Conservation (phyloP, 2,329 filamentous ascomycete species). For the Cercospora zeae-maydis region DNA sequence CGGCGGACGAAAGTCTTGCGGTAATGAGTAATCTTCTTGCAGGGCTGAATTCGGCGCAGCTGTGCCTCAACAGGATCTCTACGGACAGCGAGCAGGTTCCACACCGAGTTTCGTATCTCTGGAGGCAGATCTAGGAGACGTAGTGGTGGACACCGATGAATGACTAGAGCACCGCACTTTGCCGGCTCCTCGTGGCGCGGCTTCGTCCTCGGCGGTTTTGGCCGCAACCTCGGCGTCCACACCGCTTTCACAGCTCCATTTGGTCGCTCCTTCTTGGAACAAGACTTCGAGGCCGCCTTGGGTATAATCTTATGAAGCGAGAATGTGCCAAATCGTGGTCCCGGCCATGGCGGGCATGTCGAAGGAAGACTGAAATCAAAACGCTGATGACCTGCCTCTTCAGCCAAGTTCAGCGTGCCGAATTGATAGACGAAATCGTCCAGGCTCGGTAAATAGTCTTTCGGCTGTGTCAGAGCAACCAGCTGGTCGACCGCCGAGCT, state of each 20-base stretch:
- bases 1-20: constrained; percentile 15
- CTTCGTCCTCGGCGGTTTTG: constrained; percentile 13
- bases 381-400: background rate
- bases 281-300: constrained; percentile 8
- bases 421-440: constrained; percentile 18
- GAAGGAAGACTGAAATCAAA: constrained; percentile 23
- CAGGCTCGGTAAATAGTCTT: constrained; percentile 6
- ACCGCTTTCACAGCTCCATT: background rate
- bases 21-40: constrained; percentile 12
- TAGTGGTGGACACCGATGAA: constrained; percentile 17
- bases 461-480: constrained; percentile 17
- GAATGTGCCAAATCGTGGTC: constrained; percentile 16
- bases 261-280: background rate
- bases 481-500: constrained; percentile 22
- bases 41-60: constrained; percentile 18
- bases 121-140: constrained; percentile 20
- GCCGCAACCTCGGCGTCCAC: background rate
- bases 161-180: background rate
- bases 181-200: background rate
- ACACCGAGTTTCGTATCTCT: constrained; percentile 24
- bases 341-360: constrained; percentile 20
- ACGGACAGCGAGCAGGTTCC: constrained; percentile 17
- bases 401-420: constrained; percentile 12
- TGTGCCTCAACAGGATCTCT: constrained; percentile 22
- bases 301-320: constrained; percentile 21